Conservation (phyloP, 306 rosid species). For the Neltuma alba region DNA sequence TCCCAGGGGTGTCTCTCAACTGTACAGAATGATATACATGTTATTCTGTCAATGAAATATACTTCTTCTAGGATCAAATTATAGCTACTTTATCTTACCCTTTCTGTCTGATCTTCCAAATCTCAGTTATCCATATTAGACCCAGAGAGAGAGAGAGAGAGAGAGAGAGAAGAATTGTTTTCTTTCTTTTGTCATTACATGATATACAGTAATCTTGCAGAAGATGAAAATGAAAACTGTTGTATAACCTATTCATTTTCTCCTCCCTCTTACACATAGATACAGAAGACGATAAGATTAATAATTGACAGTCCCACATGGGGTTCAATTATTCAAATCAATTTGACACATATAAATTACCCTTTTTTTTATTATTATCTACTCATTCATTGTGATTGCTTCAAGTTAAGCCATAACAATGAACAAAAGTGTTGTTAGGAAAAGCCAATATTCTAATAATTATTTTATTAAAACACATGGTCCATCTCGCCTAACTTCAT, state of each 20-base stretch:
- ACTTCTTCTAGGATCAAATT: conserved; percentile 7
- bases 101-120: neutral
- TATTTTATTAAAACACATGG: neutral
- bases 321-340: neutral
- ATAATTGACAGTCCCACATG: neutral
- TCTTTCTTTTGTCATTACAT: too few relatives aligned
- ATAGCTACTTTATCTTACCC: neutral
- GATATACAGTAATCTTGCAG: neutral
- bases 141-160: too few relatives aligned
- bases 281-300: neutral
- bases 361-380: neutral
- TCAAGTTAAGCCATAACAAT: neutral
- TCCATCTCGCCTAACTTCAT: neutral
- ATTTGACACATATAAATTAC: neutral
- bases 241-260: neutral
- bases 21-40: conserved; percentile 27
- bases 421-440: neutral
- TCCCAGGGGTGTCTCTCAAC: neutral
- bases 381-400: neutral
- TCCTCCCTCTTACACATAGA: neutral
- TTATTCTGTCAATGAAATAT: neutral
- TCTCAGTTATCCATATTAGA: neutral
- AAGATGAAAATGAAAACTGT: neutral
- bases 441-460: neutral
- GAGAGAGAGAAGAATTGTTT: too few relatives aligned